Base-by-base conservation (phyloP, 2,329 filamentous ascomycete species). In the Microdochium nivale region DNA sequence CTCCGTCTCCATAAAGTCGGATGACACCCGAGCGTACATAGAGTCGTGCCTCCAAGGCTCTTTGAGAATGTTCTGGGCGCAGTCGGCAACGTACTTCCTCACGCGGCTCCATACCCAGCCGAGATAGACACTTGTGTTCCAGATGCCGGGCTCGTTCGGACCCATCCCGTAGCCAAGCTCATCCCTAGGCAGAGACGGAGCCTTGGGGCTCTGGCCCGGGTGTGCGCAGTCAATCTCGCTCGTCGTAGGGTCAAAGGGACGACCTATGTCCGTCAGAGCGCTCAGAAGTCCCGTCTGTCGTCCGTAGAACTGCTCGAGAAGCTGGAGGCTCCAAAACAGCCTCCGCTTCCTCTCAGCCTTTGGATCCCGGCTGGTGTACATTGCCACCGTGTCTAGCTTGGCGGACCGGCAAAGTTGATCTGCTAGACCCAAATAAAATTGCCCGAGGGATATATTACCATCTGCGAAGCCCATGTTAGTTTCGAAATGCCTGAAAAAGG, bases 41-140 rank as follows among this genome's bases (percentile, higher is more conserved):
- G 75, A 78, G 59, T 78, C 74, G 55, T 75, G 69, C 14, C 74
- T 63, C 75, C 75, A 78, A 0, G 75, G 75, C 52, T 78, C 75
- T 48, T 70, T 73, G 32, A 77, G 61, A 13, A 70, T 69, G 49
- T 74, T 74, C 30, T 66, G 68, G 0, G 74, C 64, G 51, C 75
- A 78, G 54, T 77, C 69, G 1, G 69, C 73, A 0, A 78, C 71
- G 50, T 77, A 78, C 24, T 68, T 64, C 47, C 69, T 54, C 1
- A 73, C 70, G 37, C 69, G 66, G 51, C 73, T 76, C 75, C 75
- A 78, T 3, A 78, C 70, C 74, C 74, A 77, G 1, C 72, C 73
- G 1, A 78, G 68, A 50, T 77, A 71, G 1, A 74, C 65, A 4
- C 71, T 69, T 10, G 74, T 68, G 51, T 73, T 77, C 75, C 75